Evolutionary conservation across 805 yeast genomes (phyloP).

Genomic region (Scheffersomyces stipitis): DNA sequence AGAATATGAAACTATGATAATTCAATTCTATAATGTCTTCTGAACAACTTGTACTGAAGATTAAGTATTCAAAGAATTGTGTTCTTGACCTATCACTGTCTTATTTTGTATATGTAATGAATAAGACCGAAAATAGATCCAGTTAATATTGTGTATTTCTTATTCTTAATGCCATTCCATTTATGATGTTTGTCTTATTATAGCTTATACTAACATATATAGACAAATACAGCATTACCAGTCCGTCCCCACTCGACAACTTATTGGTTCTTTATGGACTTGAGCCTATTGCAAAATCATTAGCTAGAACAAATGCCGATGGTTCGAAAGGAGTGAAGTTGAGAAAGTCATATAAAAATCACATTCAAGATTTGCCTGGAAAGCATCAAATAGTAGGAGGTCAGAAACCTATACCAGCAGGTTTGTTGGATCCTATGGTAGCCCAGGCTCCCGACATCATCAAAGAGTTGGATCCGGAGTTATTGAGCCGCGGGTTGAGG

Average conservation of each 20-base stretch:
- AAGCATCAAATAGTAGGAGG: constrained; percentile 65
- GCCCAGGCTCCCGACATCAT: constrained; percentile 45
- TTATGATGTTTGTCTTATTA: not conserved
- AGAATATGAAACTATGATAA: no score
- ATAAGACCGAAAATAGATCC: no score
- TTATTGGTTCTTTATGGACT: constrained; percentile 69
- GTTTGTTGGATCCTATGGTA: constrained; percentile 37
- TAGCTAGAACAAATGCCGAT: constrained; percentile 83
- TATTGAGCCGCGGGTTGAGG: constrained; percentile 49
- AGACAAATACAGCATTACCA: constrained; percentile 42
- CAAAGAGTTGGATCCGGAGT: constrained; percentile 48
- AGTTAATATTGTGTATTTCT: no score
- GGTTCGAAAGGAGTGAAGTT: constrained; percentile 91
- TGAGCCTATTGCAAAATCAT: constrained; percentile 66
- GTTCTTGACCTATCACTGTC: no score
- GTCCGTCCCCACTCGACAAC: constrained; percentile 74
- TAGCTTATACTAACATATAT: constrained; percentile 1
- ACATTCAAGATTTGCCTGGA: constrained; percentile 82
- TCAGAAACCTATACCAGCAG: constrained; percentile 34
- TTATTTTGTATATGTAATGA: no score
- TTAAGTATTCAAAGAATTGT: no score
- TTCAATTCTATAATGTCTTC: no score
- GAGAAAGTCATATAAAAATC: constrained; percentile 93
- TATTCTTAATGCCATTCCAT: no score
- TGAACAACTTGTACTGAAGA: no score